These are phyloP conservation scores for Lachancea sp. DNA, from an alignment of 805 yeast species.

Conservation along the genomic window DNA sequence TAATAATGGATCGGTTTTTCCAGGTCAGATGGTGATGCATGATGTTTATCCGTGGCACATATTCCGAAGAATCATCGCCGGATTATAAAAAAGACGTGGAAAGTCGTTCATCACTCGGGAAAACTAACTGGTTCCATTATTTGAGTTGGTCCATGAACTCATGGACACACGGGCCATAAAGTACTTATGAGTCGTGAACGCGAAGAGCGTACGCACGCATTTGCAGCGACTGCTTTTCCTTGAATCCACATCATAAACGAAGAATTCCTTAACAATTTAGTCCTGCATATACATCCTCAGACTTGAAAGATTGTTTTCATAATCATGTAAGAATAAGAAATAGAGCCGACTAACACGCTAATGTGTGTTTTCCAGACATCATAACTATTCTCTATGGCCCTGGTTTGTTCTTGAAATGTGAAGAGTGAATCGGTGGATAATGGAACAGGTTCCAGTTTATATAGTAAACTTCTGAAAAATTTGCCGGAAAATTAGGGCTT, in stretches of 20 bases:
- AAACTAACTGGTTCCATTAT: slow-evolving; percentile 2
- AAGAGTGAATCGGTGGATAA: not conserved
- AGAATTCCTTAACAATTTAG: slow-evolving; percentile 62
- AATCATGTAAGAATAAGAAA: slow-evolving; percentile 26
- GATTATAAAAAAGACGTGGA: slow-evolving; percentile 33
- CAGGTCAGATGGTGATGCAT: slow-evolving; percentile 96
- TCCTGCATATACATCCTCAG: slow-evolving; percentile 81
- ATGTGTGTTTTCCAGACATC: not conserved
- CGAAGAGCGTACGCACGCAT: not conserved
- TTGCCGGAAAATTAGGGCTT: not conserved
- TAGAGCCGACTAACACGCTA: not conserved
- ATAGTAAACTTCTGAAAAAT: slow-evolving; percentile 2
- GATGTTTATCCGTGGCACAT: slow-evolving; percentile 76
- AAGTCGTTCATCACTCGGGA: slow-evolving; percentile 33
- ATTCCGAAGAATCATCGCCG: slow-evolving; percentile 38
- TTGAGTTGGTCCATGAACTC: slow-evolving; percentile 26
- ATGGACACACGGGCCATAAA: slow-evolving; percentile 15
- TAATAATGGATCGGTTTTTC: slow-evolving; percentile 5
- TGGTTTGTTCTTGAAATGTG: not conserved
- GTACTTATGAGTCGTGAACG: not conserved
- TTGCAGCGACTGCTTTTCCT: not conserved
- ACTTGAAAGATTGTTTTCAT: slow-evolving; percentile 32
- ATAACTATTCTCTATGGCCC: slow-evolving; percentile 6
- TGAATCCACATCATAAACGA: slow-evolving; percentile 54
- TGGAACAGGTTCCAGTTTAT: not conserved